Evolutionary conservation across 129 eudicot genomes (phyloP).

Genomic region (Logfia minima): DNA sequence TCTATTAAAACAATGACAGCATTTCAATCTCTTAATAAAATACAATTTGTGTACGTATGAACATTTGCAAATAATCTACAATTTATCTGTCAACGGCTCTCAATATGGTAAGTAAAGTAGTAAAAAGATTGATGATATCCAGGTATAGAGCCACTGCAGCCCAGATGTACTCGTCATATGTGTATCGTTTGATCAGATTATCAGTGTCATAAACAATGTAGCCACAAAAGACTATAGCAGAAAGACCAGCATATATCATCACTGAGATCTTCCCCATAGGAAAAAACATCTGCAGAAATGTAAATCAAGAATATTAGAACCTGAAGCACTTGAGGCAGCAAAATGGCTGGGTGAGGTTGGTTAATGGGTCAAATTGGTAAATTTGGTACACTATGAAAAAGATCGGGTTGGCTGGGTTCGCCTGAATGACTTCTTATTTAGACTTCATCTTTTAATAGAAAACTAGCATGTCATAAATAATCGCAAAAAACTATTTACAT

Average conservation of each 20-base stretch:
- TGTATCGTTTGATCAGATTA: conserved; percentile 71
- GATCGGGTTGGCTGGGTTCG: too few species aligned
- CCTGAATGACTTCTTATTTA: background rate
- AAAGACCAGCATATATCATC: conserved; percentile 74
- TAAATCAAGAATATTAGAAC: conserved; percentile 6
- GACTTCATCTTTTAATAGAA: too few species aligned
- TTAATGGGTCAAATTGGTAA: background rate
- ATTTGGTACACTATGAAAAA: background rate
- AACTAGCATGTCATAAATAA: background rate
- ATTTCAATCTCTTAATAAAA: background rate
- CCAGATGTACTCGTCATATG: conserved; percentile 83
- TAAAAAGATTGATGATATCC: conserved; percentile 73
- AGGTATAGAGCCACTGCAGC: conserved; percentile 76
- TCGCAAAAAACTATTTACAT: too few species aligned
- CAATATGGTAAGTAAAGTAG: conserved; percentile 50
- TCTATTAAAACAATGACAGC: background rate
- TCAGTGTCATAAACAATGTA: conserved; percentile 81
- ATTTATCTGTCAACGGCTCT: conserved; percentile 54
- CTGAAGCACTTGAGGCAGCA: background rate
- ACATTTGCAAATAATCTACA: background rate
- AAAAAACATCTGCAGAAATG: conserved; percentile 55
- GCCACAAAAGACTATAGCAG: conserved; percentile 77
- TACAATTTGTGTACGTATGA: background rate
- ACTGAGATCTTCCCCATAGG: conserved; percentile 64
- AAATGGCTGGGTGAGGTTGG: background rate